Evolutionary conservation across 2,329 filamentous ascomycete species (phyloP).

Genomic region (Verticillium isaacii): DNA sequence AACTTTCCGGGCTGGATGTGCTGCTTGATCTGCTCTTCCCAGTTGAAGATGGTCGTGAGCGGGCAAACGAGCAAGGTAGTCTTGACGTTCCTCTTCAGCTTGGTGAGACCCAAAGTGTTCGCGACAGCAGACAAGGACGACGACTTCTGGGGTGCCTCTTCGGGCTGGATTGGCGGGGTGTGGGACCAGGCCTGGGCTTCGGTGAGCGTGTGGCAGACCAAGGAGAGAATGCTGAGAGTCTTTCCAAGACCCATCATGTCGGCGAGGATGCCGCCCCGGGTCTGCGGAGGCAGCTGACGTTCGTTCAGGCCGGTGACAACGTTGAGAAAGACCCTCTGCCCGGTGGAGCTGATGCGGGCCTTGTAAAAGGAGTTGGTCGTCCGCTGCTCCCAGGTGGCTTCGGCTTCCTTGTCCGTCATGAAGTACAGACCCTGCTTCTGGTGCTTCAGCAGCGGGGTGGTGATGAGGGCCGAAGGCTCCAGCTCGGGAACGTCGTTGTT

Average conservation of each 20-base stretch:
- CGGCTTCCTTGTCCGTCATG: slow-evolving; percentile 72
- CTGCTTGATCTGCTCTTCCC: slow-evolving; percentile 85
- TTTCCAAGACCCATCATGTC: slow-evolving; percentile 91
- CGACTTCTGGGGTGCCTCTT: slow-evolving; percentile 28
- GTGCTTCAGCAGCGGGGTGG: slow-evolving; percentile 70
- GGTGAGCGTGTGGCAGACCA: slow-evolving; percentile 62
- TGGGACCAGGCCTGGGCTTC: slow-evolving; percentile 60
- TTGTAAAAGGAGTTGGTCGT: slow-evolving; percentile 76
- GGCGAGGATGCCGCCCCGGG: slow-evolving; percentile 69
- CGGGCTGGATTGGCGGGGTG: slow-evolving; percentile 45
- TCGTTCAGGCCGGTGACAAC: slow-evolving; percentile 74
- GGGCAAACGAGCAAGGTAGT: slow-evolving; percentile 85
- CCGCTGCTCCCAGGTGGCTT: slow-evolving; percentile 50
- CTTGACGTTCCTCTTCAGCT: slow-evolving; percentile 62
- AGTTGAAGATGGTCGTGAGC: slow-evolving; percentile 87
- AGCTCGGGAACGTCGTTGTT: slow-evolving; percentile 71
- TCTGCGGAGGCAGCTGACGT: slow-evolving; percentile 56
- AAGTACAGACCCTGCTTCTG: slow-evolving; percentile 89
- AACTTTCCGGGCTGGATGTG: slow-evolving; percentile 66
- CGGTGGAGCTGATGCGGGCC: slow-evolving; percentile 40
- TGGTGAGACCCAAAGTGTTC: slow-evolving; percentile 43
- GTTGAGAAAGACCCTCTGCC: slow-evolving; percentile 67
- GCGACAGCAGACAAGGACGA: slow-evolving; percentile 29
- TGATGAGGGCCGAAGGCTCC: slow-evolving; percentile 58
- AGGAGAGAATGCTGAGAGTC: slow-evolving; percentile 77